Conservation (phyloP, 179 eudicot species). For the Carnegiea gigantea region DNA sequence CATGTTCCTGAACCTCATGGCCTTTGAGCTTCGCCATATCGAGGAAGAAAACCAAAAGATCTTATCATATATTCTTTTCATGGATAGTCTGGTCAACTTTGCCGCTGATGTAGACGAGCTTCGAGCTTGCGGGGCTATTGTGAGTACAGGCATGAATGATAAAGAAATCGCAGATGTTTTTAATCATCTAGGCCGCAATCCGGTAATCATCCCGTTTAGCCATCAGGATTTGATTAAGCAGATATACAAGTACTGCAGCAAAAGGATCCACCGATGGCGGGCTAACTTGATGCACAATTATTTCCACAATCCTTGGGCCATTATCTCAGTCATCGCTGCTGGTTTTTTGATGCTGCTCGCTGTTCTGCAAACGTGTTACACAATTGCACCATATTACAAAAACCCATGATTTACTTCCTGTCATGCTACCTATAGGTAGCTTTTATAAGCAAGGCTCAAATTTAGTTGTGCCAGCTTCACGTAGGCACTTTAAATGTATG, state of each 20-base stretch:
- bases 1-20: background rate
- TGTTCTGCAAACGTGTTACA: background rate
- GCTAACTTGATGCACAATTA: conserved; percentile 5
- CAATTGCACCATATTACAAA: background rate
- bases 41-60: background rate
- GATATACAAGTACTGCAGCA: background rate
- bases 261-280: background rate
- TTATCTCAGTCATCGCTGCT: background rate
- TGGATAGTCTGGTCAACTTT: conserved; percentile 7
- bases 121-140: background rate
- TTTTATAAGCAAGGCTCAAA: too few species aligned
- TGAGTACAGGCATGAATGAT: background rate
- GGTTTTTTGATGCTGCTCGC: background rate
- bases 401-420: background rate
- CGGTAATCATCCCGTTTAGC: too few species aligned
- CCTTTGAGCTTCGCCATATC: background rate
- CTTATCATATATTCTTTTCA: background rate
- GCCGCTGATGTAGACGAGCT: background rate
- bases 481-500: too few species aligned
- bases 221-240: too few species aligned
- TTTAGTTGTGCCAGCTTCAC: too few species aligned
- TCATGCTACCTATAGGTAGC: too few species aligned
- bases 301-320: background rate
- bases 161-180: background rate
- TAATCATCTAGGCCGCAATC: background rate